phyloP scores from a whole-genome alignment of 768 basidiomycete species.

The Auricularia sp. region DNA sequence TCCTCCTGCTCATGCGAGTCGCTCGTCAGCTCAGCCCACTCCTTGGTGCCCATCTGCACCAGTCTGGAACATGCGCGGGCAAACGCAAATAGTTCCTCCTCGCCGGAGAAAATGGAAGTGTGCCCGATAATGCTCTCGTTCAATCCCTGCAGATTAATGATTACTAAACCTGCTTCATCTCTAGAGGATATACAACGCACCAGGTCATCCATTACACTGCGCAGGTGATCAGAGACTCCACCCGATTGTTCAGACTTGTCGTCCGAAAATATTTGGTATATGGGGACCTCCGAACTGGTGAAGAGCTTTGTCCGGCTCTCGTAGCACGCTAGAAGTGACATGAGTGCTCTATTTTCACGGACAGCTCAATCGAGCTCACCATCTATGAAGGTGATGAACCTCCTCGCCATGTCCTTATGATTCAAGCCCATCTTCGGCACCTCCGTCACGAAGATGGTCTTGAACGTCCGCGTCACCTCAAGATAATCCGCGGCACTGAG shows the following conservation, averaged over 20 bases:
- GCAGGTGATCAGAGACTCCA: conserved; percentile 71
- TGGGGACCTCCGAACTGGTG: conserved; percentile 85
- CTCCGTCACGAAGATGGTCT: conserved; percentile 78
- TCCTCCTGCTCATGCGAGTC: conserved; percentile 5
- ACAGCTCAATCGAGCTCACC: conserved; percentile 32
- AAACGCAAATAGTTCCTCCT: conserved; percentile 96
- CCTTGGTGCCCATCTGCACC: conserved; percentile 83
- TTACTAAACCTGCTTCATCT: conserved; percentile 20
- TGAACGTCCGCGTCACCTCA: conserved; percentile 81
- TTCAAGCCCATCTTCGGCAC: conserved; percentile 82
- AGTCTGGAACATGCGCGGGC: conserved; percentile 84
- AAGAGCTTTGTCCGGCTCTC: conserved; percentile 93
- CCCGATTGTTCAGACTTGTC: conserved; percentile 26
- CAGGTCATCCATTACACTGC: conserved; percentile 92
- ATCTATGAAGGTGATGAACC: conserved; percentile 98
- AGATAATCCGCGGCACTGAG: conserved; percentile 93
- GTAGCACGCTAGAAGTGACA: conserved; percentile 57
- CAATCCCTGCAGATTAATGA: conserved; percentile 40
- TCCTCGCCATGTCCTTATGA: conserved; percentile 81
- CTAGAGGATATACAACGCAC: conserved; percentile 33
- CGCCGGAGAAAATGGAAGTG: conserved; percentile 88
- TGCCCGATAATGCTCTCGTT: conserved; percentile 64
- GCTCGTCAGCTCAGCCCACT: conserved; percentile 56
- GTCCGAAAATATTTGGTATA: conserved; percentile 83
- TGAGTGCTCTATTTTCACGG: not conserved